phyloP scores from a whole-genome alignment of 139 green algal species.

The Desmodesmus armatus region DNA sequence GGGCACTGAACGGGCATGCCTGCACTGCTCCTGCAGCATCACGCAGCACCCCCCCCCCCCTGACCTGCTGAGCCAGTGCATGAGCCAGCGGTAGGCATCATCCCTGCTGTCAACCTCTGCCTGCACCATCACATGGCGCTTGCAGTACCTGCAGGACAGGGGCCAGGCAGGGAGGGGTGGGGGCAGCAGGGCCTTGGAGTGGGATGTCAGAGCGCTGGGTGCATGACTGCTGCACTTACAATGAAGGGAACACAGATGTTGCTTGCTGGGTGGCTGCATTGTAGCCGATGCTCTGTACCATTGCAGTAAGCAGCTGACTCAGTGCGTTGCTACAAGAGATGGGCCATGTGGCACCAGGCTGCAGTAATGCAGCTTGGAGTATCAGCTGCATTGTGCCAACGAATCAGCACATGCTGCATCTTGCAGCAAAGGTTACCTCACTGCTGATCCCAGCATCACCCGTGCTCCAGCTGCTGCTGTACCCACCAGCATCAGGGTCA shows the following conservation, averaged over 20 bases:
- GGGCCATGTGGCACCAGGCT: too few species aligned
- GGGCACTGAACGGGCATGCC: too few species aligned
- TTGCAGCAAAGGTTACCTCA: too few species aligned
- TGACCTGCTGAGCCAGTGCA: slow-evolving; percentile 16
- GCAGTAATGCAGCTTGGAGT: too few species aligned
- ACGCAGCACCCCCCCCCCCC: neutral
- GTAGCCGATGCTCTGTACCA: too few species aligned
- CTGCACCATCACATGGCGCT: slow-evolving; percentile 6
- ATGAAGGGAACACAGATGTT: neutral
- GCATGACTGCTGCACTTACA: neutral
- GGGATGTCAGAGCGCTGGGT: too few species aligned
- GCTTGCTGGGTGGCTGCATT: too few species aligned
- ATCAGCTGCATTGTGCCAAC: too few species aligned
- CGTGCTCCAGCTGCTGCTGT: slow-evolving; percentile 25
- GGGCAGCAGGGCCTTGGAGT: neutral
- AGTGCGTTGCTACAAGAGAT: too few species aligned
- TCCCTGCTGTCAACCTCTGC: slow-evolving; percentile 55
- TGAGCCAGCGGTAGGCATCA: slow-evolving; percentile 52
- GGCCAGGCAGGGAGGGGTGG: too few species aligned
- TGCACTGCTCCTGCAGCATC: neutral
- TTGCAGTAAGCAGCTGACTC: too few species aligned
- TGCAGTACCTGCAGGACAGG: slow-evolving; percentile 1
- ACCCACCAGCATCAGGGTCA: slow-evolving; percentile 37
- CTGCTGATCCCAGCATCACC: neutral
- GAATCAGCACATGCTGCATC: too few species aligned